phyloP scores from a whole-genome alignment of 2,329 filamentous ascomycete species.

The Pseudocercospora pini-densiflorae region DNA sequence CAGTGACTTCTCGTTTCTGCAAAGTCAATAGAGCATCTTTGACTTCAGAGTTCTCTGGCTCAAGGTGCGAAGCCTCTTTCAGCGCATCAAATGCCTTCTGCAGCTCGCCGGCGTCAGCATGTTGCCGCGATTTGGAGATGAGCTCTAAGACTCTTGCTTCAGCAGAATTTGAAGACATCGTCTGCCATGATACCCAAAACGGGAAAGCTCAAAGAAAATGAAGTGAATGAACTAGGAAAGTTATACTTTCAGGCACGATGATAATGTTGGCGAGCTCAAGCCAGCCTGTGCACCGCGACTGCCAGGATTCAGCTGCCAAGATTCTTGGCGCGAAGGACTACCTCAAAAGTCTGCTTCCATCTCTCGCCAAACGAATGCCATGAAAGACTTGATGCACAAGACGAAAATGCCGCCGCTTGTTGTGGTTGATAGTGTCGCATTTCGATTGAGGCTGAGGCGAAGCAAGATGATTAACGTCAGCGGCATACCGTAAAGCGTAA shows the following conservation, averaged over 20 bases:
- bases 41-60: slow-evolving; percentile 46
- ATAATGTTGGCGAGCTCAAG: background rate
- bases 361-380: no score
- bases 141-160: slow-evolving; percentile 31
- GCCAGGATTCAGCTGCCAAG: background rate
- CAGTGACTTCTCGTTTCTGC: slow-evolving; percentile 36
- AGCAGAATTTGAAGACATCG: slow-evolving; percentile 28
- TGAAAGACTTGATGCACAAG: no score
- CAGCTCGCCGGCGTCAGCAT: slow-evolving; percentile 37
- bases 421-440: background rate
- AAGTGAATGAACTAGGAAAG: background rate
- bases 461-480: no score
- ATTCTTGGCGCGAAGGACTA: background rate
- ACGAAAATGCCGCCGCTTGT: background rate
- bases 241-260: background rate
- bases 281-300: background rate
- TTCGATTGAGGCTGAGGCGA: no score
- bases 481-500: no score
- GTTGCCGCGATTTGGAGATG: slow-evolving; percentile 31
- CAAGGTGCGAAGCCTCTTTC: slow-evolving; percentile 50
- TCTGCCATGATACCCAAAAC: slow-evolving; percentile 29
- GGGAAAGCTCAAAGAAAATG: slow-evolving; percentile 1
- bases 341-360: no score
- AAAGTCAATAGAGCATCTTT: slow-evolving; percentile 48
- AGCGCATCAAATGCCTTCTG: slow-evolving; percentile 47